Evolutionary conservation across 352 stramenopile genomes (phyloP), one percentile per base, ranked within the genome.

Genomic region (Pythium biforme): DNA sequence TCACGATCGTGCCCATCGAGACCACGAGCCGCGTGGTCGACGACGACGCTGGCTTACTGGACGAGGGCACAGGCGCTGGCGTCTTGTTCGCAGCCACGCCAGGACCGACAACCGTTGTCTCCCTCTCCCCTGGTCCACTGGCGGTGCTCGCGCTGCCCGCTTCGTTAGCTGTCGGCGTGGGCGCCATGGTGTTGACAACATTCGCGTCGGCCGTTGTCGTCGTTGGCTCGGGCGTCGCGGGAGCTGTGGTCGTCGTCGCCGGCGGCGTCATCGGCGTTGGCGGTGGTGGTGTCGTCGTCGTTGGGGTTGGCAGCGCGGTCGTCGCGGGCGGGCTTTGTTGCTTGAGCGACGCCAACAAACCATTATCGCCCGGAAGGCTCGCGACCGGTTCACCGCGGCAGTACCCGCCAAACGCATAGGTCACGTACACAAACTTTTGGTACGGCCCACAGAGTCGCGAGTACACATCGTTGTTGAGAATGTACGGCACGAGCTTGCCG

Each of bases 361-460:
- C 55, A n/a, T 62, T 62, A 43, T 62, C 55, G n/a, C 43, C 43
- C 20, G 43, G 12, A 2, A 62, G 26, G 10, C 9, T 54, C 20
- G 29, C 55, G 25, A 62, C 55, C 1, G 26, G 27, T 19, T 62
- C 26, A 1, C n/a, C 11, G 10, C 41, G 26, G 14, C 55, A 62
- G 41, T 47, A 54, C 4, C 22, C 31, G 6, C 31, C 14, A 29
- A 62, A 54, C 41, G 43, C 54, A 11, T 46, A 40, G 0, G 48
- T 11, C 27, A 53, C 37, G 52, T 49, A 27, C 1, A 11, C 4
- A 8, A 49, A 59, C 34, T 39, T 17, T 9, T 25, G 7, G 52
- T 49, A 60, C 0, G 22, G 4, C 1, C 10, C 54, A 43, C 54
- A 60, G 23, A 60, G 26, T n/a, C 54, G 54, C 9, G 17, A 3